Percentiles rank a stretch among this genome's conserved stretches.
Evolutionary conservation across 192 early-diverging fungal species (phyloP).

Genomic region (Linnemannia exigua): DNA sequence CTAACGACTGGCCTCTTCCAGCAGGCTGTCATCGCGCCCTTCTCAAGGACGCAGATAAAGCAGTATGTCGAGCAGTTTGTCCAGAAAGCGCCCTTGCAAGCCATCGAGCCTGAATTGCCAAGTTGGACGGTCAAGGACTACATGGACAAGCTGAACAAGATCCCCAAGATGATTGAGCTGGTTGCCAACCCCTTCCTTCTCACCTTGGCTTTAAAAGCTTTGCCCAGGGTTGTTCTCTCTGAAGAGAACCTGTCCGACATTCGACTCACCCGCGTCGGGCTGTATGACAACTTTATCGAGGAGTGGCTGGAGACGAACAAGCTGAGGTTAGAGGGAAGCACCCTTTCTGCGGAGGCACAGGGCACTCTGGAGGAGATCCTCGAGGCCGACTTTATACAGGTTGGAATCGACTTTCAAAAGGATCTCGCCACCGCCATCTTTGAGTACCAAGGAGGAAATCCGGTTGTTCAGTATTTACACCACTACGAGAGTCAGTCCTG

Average conservation of each 20-base stretch:
- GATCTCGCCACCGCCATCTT: conserved; percentile 2
- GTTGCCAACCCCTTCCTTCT: background rate
- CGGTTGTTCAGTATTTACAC: background rate
- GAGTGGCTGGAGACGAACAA: background rate
- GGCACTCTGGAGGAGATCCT: background rate
- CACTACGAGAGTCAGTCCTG: background rate
- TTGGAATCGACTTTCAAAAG: background rate
- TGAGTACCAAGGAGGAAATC: background rate
- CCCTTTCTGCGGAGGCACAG: background rate
- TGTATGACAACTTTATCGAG: conserved; percentile 3
- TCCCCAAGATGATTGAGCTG: background rate
- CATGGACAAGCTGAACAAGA: background rate
- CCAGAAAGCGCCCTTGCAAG: background rate
- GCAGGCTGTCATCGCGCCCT: background rate
- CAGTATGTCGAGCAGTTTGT: background rate
- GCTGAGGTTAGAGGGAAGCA: background rate
- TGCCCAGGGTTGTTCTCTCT: background rate
- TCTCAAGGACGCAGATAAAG: background rate
- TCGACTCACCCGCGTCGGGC: background rate
- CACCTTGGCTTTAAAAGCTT: background rate
- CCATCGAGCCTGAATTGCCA: too few species aligned
- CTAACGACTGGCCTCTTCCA: conserved; percentile 46
- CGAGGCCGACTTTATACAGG: background rate
- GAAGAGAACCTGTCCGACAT: background rate
- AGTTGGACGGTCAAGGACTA: background rate